Evolutionary conservation across 2,329 filamentous ascomycete species (phyloP).

Genomic region (Colletotrichum sp.): DNA sequence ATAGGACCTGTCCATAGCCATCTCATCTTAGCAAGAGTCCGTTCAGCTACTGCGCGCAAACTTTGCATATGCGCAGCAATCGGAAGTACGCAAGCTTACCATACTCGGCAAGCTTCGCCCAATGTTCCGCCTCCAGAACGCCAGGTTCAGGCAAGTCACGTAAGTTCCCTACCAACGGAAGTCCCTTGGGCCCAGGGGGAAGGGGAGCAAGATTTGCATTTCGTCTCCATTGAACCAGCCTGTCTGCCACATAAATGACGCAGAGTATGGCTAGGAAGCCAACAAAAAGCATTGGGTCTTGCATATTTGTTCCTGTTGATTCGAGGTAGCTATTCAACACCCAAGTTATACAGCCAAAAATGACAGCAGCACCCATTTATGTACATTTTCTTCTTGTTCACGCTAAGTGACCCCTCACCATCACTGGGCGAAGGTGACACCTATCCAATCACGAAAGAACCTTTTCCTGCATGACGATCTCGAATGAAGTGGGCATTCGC

Average conservation of each 20-base stretch:
- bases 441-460: background rate
- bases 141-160: conserved; percentile 43
- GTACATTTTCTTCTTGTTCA: background rate
- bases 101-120: conserved; percentile 38
- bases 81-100: background rate
- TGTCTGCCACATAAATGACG: background rate
- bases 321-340: background rate
- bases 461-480: background rate
- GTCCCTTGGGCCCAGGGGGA: conserved; percentile 31
- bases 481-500: background rate
- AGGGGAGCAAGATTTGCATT: background rate
- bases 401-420: background rate
- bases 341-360: background rate
- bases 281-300: background rate
- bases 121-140: conserved; percentile 34
- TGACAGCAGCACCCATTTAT: background rate
- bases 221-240: background rate
- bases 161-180: conserved; percentile 52
- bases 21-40: background rate
- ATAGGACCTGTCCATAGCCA: conserved; percentile 19
- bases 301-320: background rate
- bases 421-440: background rate
- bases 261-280: background rate
- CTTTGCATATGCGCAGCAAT: background rate
- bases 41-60: background rate